A percentile compares a stretch with the other conserved stretches of the same genome.
phyloP scores from a whole-genome alignment of 148 eudicot genomes.

The Amaranthus palmeri region DNA sequence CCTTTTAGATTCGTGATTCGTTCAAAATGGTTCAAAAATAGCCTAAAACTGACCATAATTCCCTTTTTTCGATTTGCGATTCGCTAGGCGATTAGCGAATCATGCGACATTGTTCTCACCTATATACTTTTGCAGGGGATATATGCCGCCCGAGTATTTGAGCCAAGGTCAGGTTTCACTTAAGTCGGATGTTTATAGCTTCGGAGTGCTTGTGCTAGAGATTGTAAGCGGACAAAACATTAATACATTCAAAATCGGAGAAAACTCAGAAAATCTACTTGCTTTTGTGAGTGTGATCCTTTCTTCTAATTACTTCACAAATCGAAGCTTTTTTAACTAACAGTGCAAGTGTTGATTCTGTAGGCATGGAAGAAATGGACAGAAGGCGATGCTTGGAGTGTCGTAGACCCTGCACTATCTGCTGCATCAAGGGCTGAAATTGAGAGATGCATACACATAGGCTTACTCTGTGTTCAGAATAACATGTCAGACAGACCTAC shows the following conservation, averaged over 20 bases:
- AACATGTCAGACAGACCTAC: conserved; percentile 32
- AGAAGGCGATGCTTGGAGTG: conserved; percentile 20
- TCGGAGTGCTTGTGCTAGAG: conserved; percentile 42
- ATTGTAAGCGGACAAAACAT: conserved; percentile 32
- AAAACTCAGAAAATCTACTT: conserved; percentile 22
- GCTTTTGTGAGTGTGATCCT: conserved; percentile 18
- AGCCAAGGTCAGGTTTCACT: conserved; percentile 32
- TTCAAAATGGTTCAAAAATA: too few species aligned
- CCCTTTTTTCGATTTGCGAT: too few species aligned
- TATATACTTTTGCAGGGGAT: conserved; percentile 32
- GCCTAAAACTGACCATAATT: too few species aligned
- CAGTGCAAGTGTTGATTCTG: neutral
- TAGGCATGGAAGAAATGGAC: conserved; percentile 28
- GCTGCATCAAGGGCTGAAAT: conserved; percentile 26
- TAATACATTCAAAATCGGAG: conserved; percentile 14
- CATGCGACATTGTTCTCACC: conserved; percentile 21
- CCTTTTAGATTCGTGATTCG: too few species aligned
- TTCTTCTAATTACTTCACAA: neutral
- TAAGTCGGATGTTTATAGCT: conserved; percentile 41
- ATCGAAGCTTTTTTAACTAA: neutral
- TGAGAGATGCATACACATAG: conserved; percentile 45
- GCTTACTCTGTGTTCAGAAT: conserved; percentile 41
- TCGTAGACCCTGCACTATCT: conserved; percentile 20
- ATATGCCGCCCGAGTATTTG: conserved; percentile 38
- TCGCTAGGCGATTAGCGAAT: too few species aligned